Evolutionary conservation across 495 filamentous ascomycete genomes (phyloP).

Genomic region (Penicillium pulvis): DNA sequence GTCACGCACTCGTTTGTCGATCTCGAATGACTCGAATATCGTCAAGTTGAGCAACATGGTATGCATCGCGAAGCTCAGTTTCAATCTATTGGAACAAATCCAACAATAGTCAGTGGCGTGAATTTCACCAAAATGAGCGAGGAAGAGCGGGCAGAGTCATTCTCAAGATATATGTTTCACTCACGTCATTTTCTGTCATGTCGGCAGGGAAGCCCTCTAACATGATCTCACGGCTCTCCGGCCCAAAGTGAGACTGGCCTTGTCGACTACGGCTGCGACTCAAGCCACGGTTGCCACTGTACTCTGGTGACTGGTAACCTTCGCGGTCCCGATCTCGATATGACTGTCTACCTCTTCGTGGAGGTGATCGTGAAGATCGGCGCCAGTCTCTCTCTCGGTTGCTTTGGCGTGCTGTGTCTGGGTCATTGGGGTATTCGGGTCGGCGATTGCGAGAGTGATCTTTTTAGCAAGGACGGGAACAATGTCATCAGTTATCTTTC

Average conservation of each 20-base stretch:
- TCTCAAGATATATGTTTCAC: not conserved
- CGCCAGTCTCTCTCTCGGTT: conserved; percentile 42
- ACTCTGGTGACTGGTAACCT: conserved; percentile 54
- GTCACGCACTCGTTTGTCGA: conserved; percentile 60
- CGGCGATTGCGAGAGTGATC: conserved; percentile 43
- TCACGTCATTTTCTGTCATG: conserved; percentile 63
- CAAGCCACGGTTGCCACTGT: conserved; percentile 28
- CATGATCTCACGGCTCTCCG: conserved; percentile 60
- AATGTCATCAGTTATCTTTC: conserved; percentile 15
- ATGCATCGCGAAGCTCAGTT: conserved; percentile 59
- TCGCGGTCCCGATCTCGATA: conserved; percentile 61
- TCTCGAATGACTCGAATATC: conserved; percentile 68
- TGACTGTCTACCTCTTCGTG: conserved; percentile 37
- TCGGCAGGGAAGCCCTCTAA: conserved; percentile 62
- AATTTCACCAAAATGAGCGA: not conserved
- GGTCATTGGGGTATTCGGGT: conserved; percentile 37
- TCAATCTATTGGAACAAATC: conserved; percentile 52
- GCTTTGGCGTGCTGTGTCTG: conserved; percentile 37
- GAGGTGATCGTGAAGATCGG: conserved; percentile 42
- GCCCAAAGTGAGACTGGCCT: conserved; percentile 47
- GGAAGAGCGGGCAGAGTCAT: not conserved
- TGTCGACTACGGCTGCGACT: conserved; percentile 49
- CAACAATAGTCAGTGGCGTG: not conserved
- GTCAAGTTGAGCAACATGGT: conserved; percentile 60
- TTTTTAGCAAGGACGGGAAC: conserved; percentile 23